Conservation (phyloP, 2,329 filamentous ascomycete genomes). For the Xylaria hypoxylon region DNA sequence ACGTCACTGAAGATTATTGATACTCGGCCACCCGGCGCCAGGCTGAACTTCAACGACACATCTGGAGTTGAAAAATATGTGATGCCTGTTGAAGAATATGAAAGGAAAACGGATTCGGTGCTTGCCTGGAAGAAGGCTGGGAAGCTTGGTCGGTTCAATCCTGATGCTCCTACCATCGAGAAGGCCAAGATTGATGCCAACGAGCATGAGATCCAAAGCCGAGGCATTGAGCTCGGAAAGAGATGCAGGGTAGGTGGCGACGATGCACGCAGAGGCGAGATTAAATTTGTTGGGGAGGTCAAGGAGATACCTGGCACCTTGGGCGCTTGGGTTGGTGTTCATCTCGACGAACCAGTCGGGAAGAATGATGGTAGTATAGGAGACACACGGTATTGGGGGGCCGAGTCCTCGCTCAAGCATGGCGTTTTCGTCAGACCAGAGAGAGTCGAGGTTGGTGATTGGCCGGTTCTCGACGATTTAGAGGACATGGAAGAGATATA, state of each 20-base stretch:
- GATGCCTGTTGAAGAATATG: constrained; percentile 88
- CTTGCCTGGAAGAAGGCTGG: constrained; percentile 96
- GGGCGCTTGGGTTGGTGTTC: constrained; percentile 78
- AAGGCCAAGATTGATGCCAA: constrained; percentile 77
- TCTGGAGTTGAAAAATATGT: constrained; percentile 88
- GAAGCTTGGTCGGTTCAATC: constrained; percentile 96
- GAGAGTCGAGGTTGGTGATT: constrained; percentile 81
- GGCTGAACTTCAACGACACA: constrained; percentile 84
- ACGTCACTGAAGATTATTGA: constrained; percentile 74
- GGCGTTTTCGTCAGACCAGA: constrained; percentile 85
- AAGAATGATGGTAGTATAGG: constrained; percentile 84
- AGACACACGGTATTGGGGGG: constrained; percentile 76
- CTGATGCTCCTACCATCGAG: constrained; percentile 79
- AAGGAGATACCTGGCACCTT: constrained; percentile 75
- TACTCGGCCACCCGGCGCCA: constrained; percentile 78
- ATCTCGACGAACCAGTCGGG: constrained; percentile 82
- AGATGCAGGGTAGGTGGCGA: constrained; percentile 75
- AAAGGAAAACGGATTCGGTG: constrained; percentile 86
- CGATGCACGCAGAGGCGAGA: constrained; percentile 75
- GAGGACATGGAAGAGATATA: constrained; percentile 83
- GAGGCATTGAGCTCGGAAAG: constrained; percentile 73
- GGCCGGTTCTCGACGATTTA: constrained; percentile 75
- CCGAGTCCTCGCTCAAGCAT: constrained; percentile 72
- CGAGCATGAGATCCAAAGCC: constrained; percentile 75
- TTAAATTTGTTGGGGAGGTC: constrained; percentile 79